Evolutionary conservation across 2,329 filamentous ascomycete species (phyloP), one percentile per base, ranked within the genome.

Genomic region (Sporothrix sp.): DNA sequence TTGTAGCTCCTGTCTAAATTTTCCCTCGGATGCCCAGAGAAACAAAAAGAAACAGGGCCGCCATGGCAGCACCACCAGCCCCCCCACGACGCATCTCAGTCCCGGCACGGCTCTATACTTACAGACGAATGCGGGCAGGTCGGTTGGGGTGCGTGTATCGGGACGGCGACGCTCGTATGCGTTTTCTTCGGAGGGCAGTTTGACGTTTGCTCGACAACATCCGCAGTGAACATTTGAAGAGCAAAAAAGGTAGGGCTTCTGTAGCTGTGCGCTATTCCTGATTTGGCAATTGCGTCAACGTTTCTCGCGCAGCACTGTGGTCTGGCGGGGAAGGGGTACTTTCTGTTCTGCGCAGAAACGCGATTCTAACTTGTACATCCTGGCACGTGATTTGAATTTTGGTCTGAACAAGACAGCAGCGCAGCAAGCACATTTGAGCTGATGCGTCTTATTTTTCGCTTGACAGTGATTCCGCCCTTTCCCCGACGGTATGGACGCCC

Each of bases 201-300:
- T 35, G 43, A 30, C 43, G n/a, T 35, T 25, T 30, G 23, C 20
- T 33, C 28, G 20, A 32, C 27, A 8, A 21, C 42, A 32, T 21
- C 20, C 40, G 33, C 10, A 43, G 16, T n/a, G 42, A 32, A 21
- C 23, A 45, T 35, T 45, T 33, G 30, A 45, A 54, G 53, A 50
- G 32, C 40, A 43, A 43, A 48, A 50, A 28, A 38, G 43, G 47
- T 53, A 53, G 51, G 55, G 55, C 43, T 53, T 55, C 51, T 39
- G 11, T 7, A 44, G 23, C n/a, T 21, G n/a, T 1, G 13, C n/a
- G 38, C 55, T 56, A 56, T 25, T 32, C 48, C 39, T 2, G 6
- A 16, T 56, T 32, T 11, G 51, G 54, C 13, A 25, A 42, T 43
- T 42, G 38, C 28, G 35, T 42, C 40, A 52, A 27, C 33, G 27